Evolutionary conservation across 2,329 filamentous ascomycete species (phyloP).

Genomic region (Talaromyces albobiverticillius): DNA sequence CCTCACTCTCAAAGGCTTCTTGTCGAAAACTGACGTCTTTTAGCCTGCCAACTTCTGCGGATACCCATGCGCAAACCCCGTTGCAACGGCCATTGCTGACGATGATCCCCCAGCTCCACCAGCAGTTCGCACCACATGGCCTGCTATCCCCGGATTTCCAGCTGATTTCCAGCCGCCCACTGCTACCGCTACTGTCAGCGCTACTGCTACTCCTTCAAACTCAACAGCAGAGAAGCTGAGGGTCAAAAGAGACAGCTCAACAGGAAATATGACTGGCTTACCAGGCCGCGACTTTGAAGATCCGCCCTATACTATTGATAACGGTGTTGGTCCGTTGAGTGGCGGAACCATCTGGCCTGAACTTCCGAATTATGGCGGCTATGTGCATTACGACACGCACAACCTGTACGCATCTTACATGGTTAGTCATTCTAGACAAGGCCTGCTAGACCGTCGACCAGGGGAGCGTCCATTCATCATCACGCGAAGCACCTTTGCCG

Average conservation of each 20-base stretch:
- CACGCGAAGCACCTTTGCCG: conserved; percentile 72
- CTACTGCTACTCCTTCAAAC: not conserved
- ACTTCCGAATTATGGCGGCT: conserved; percentile 60
- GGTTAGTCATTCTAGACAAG: conserved; percentile 61
- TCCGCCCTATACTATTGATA: conserved; percentile 65
- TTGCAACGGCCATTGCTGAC: conserved; percentile 47
- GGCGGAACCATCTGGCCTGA: conserved; percentile 66
- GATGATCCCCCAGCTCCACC: conserved; percentile 58
- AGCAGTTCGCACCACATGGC: conserved; percentile 62
- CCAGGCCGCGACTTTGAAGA: conserved; percentile 62
- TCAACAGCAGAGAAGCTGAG: not conserved
- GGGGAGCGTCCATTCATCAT: conserved; percentile 66
- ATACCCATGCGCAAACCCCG: conserved; percentile 55
- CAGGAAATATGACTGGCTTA: conserved; percentile 45
- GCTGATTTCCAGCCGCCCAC: conserved; percentile 60
- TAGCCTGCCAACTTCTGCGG: conserved; percentile 50
- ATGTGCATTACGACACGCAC: conserved; percentile 71
- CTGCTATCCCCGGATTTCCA: conserved; percentile 68
- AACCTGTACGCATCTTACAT: conserved; percentile 73
- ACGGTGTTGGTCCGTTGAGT: conserved; percentile 51
- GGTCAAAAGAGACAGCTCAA: not conserved
- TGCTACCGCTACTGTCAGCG: not conserved
- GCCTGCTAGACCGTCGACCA: conserved; percentile 66
- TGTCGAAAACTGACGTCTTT: not conserved
- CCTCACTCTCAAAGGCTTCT: not conserved